phyloP scores from a whole-genome alignment of 805 yeast species.

The Zygoascus bituminiphila region DNA sequence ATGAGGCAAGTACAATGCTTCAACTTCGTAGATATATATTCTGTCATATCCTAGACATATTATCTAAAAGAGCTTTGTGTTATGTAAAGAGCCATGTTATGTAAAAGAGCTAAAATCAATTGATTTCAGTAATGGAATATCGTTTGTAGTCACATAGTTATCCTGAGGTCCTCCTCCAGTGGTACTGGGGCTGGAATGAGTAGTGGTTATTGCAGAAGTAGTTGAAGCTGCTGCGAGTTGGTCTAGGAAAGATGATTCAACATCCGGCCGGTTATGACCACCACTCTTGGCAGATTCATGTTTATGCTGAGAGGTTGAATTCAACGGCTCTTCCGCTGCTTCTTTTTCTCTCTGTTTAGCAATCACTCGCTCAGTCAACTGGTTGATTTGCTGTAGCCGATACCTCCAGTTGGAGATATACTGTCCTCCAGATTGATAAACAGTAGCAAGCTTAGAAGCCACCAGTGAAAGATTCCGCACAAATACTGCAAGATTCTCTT shows the following conservation, averaged over 20 bases:
- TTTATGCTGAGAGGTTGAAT: not conserved
- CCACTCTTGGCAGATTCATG: not conserved
- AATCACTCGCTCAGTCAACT: constrained; percentile 24
- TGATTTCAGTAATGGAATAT: constrained; percentile 10
- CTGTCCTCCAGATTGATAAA: constrained; percentile 58
- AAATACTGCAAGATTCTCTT: constrained; percentile 49
- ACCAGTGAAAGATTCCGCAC: constrained; percentile 58
- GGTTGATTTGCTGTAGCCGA: constrained; percentile 48
- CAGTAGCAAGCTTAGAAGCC: constrained; percentile 64
- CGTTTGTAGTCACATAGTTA: not conserved
- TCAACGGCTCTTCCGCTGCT: not conserved
- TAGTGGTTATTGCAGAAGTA: not conserved
- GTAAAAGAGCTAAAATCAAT: constrained; percentile 6
- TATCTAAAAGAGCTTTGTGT: not conserved
- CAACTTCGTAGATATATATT: too few species aligned
- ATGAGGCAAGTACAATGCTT: too few species aligned
- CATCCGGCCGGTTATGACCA: constrained; percentile 3
- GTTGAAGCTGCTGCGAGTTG: constrained; percentile 9
- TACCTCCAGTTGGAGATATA: constrained; percentile 61
- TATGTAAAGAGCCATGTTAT: not conserved
- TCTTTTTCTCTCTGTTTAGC: constrained; percentile 5
- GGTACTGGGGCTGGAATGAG: constrained; percentile 1
- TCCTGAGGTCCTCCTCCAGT: not conserved
- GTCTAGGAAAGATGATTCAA: constrained; percentile 14
- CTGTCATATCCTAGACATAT: too few species aligned